phyloP scores from a whole-genome alignment of 1,139 yeast genomes.

The Arxiozyma heterogenica region DNA sequence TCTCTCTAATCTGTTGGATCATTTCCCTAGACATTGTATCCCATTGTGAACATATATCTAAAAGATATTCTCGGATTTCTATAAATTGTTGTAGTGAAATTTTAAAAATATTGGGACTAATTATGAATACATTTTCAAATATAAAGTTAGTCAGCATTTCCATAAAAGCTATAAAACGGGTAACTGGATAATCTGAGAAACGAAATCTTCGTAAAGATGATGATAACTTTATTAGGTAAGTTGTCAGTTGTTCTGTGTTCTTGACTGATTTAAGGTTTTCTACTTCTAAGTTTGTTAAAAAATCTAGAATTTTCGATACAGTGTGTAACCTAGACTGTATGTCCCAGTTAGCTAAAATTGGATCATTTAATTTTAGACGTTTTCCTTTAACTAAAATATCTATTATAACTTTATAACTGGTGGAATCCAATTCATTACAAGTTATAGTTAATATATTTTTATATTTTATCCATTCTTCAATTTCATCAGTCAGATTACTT shows the following conservation, averaged over 20 bases:
- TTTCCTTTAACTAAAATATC: constrained; percentile 60
- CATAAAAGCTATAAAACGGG: constrained; percentile 52
- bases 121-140: constrained; percentile 29
- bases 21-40: constrained; percentile 48
- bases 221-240: constrained; percentile 43
- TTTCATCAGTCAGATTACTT: constrained; percentile 61
- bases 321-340: constrained; percentile 47
- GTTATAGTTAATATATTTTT: constrained; percentile 53
- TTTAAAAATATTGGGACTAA: constrained; percentile 33
- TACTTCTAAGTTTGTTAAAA: constrained; percentile 65
- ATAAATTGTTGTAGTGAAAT: constrained; percentile 33
- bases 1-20: constrained; percentile 58
- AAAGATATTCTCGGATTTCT: constrained; percentile 11
- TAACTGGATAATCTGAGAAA: constrained; percentile 54
- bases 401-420: constrained; percentile 50
- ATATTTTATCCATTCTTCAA: constrained; percentile 71
- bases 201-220: constrained; percentile 56
- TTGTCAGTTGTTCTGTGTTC: constrained; percentile 39
- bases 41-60: constrained; percentile 36
- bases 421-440: constrained; percentile 41
- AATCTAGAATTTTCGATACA: constrained; percentile 48
- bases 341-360: constrained; percentile 67
- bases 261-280: constrained; percentile 48
- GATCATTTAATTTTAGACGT: constrained; percentile 68
- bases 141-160: constrained; percentile 51